Percentiles rank a stretch among this genome's conserved stretches.
These are phyloP conservation scores for Aspergillus arachidicola DNA, from an alignment of 2,329 filamentous ascomycete species.

Conservation along the genomic window DNA sequence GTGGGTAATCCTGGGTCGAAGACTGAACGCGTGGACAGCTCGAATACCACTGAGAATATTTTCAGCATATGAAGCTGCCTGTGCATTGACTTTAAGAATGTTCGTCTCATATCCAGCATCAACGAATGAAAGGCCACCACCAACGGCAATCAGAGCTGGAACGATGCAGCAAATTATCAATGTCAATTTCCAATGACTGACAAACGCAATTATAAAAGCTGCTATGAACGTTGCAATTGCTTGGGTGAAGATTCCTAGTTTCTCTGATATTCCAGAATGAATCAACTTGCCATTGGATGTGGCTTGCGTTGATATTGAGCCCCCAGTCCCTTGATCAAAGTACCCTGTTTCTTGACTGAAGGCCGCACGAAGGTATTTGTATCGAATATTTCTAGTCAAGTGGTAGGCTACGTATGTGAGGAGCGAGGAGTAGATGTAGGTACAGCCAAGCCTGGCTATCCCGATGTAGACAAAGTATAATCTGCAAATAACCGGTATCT, in stretches of 20 bases:
- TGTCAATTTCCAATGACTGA: conserved; percentile 27
- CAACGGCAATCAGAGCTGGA: conserved; percentile 19
- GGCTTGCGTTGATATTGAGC: conserved; percentile 34
- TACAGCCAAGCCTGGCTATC: conserved; percentile 35
- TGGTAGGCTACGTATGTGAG: conserved; percentile 24
- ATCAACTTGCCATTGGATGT: conserved; percentile 31
- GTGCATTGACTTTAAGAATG: conserved; percentile 23
- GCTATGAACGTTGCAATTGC: conserved; percentile 23
- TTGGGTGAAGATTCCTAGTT: conserved; percentile 25
- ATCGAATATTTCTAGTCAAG: conserved; percentile 14
- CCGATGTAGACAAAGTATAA: conserved; percentile 44
- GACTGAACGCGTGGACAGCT: conserved; percentile 27
- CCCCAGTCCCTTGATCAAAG: conserved; percentile 30
- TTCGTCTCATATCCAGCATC: conserved; percentile 23
- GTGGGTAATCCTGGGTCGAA: conserved; percentile 18
- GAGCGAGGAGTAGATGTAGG: conserved; percentile 29
- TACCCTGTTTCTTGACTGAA: conserved; percentile 36
- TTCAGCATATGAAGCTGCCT: conserved; percentile 25
- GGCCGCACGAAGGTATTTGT: conserved; percentile 21
- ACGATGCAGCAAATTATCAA: conserved; percentile 24
- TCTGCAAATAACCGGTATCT: conserved; percentile 10
- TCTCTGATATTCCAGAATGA: conserved; percentile 25
- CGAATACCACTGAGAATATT: conserved; percentile 16
- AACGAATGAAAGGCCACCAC: conserved; percentile 15
- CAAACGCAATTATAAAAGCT: conserved; percentile 28